Evolutionary conservation across 257 asterid species (phyloP).

Genomic region (Forsythia viridissima): DNA sequence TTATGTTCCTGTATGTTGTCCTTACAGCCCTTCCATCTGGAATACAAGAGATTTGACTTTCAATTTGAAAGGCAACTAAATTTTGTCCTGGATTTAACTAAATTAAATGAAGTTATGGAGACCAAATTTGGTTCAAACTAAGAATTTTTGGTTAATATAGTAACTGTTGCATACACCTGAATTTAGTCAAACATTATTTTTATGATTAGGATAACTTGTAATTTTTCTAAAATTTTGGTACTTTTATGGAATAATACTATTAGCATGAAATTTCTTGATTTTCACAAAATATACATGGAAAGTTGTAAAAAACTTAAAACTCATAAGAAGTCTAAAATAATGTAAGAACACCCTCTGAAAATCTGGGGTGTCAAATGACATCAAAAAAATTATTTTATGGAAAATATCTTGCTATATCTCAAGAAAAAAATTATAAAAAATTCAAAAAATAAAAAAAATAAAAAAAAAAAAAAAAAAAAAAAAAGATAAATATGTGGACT

Average conservation of each 20-base stretch:
- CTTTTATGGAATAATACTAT: neutral
- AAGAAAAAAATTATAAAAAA: neutral
- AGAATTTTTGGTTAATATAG: neutral
- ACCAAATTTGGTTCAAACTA: neutral
- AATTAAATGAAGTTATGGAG: neutral
- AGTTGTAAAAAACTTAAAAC: neutral
- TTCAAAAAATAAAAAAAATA: neutral
- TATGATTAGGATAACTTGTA: neutral
- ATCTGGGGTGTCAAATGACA: neutral
- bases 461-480: neutral
- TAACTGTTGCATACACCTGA: neutral
- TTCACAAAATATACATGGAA: neutral
- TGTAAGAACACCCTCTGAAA: neutral
- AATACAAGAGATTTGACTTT: neutral
- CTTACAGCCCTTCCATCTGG: neutral
- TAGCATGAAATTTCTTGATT: neutral
- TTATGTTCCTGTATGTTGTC: neutral
- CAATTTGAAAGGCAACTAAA: neutral
- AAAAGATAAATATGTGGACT: neutral
- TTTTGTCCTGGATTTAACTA: neutral
- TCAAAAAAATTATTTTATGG: neutral
- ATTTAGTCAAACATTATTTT: neutral
- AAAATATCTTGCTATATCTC: neutral
- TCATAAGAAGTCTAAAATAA: neutral
- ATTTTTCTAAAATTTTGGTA: neutral